Base-by-base conservation (phyloP, 2,329 filamentous ascomycete species). In the Lasiodiplodia theobromae region DNA sequence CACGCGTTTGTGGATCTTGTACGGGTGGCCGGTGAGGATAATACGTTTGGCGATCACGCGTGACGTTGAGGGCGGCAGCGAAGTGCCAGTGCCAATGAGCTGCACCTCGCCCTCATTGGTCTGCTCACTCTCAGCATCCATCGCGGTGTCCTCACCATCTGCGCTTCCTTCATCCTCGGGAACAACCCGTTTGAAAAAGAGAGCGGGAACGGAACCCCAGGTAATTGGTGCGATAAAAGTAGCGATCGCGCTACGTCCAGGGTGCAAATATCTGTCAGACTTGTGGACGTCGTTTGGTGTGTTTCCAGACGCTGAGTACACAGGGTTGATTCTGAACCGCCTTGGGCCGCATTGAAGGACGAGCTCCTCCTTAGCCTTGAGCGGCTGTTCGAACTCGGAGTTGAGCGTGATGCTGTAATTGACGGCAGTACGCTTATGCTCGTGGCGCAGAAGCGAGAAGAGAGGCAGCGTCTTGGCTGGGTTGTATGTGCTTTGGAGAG, bases 281-380 rank as follows among this genome's bases (percentile, higher is more conserved):
- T 99, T 99, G 86, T 98, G 94, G 16, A 99, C 94, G 77, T 99
- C 91, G 82, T 98, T 98, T 58, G 93, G 92, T 0, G 95, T 97
- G 76, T 91, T 93, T 68, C 94, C 95, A n/a, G 88, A 86, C 76
- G 92, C 89, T 0, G 94, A 97, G 84, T 95, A 97, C 56, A 98
- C 85, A 12, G 96, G 96, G 75, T 96, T 95, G 81, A 97, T 89
- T 69, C 94, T 83, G 75, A 97, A 90, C 63, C 96, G 89, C 64
- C 96, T 91, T 12, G 95, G 90, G 25, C 96, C 96, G 77, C 92
- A 96, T 81, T 98, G 96, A 67, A 97, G 87, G 70, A 99, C 90
- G 70, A 99, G 84, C 77, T 97, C 92, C 74, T 96, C 92, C 85
- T 99, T 99, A 34, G 94, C 90, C 82, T 94, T 96, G 77, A 99